phyloP scores from a whole-genome alignment of 805 yeast species.

The Zygosaccharomyces kombuchaensis region DNA sequence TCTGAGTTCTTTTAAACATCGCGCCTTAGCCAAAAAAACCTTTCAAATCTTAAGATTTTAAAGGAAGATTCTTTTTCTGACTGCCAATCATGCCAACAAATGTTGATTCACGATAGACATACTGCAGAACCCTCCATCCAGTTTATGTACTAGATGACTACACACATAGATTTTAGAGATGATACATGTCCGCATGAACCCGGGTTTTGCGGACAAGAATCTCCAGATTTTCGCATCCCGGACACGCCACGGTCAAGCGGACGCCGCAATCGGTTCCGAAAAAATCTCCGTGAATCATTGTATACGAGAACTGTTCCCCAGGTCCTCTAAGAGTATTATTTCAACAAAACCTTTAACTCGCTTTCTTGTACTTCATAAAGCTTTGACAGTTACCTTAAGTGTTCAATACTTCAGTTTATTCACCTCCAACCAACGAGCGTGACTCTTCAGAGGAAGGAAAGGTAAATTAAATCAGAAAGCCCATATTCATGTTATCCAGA shows the following conservation, averaged over 20 bases:
- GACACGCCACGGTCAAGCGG: background rate
- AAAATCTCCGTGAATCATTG: background rate
- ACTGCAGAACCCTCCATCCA: too few species aligned
- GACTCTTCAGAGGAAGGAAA: background rate
- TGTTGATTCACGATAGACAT: too few species aligned
- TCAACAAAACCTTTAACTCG: background rate
- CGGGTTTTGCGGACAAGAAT: too few species aligned
- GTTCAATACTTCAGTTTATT: background rate
- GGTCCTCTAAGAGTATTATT: background rate
- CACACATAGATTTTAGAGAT: too few species aligned
- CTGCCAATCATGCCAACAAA: too few species aligned
- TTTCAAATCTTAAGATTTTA: too few species aligned
- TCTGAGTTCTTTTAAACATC: too few species aligned
- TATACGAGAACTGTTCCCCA: background rate
- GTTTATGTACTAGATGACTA: too few species aligned
- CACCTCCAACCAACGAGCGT: background rate
- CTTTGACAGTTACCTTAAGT: background rate
- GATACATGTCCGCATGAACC: too few species aligned
- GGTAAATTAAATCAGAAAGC: background rate
- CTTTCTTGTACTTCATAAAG: background rate
- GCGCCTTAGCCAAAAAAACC: too few species aligned
- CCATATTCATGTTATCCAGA: constrained; percentile 13
- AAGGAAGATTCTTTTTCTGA: too few species aligned
- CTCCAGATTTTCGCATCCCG: background rate
- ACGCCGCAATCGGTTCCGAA: constrained; percentile 8